Evolutionary conservation across 768 basidiomycete species (phyloP), one percentile per base, ranked within the genome.

Genomic region (Kwoniella sp.): DNA sequence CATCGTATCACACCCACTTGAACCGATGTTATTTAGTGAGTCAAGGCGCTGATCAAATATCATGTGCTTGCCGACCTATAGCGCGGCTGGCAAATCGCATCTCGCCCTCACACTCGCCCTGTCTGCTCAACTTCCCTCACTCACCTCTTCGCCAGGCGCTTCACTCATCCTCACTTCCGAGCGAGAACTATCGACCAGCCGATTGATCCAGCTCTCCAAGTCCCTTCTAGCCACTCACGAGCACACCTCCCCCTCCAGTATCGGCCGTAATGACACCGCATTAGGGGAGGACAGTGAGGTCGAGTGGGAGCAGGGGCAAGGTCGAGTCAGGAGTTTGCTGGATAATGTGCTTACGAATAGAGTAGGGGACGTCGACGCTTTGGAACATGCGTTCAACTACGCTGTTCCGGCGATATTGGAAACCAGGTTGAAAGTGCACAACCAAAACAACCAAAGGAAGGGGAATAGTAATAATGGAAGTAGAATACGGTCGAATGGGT

Each of bases 11-110:
- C 19, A 33, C 33, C 7, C 33, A 33, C 13, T 13, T 33, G n/a
- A n/a, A n/a, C n/a, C n/a, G n/a, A n/a, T n/a, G n/a, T n/a, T n/a
- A n/a, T n/a, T n/a, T n/a, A n/a, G n/a, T n/a, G n/a, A n/a, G n/a
- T n/a, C n/a, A n/a, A n/a, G n/a, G n/a, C n/a, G n/a, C n/a, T n/a
- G n/a, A n/a, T n/a, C n/a, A n/a, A n/a, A n/a, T n/a, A n/a, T n/a
- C n/a, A n/a, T n/a, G n/a, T n/a, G n/a, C n/a, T n/a, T n/a, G n/a
- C n/a, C n/a, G n/a, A n/a, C n/a, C n/a, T 37, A 17, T 76, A 99
- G 96, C 76, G 88, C 92, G 24, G 87, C 95, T 26, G 96, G 96
- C 40, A 99, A 99, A 81, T 92, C 92, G 0, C 93, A 98, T 71
- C 80, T 98, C 4, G 90, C 89, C 2, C 83, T 99, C 15, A 92